Evolutionary conservation across 148 eudicot genomes (phyloP), one percentile per base, ranked within the genome.

Genomic region (Rheum nobile): DNA sequence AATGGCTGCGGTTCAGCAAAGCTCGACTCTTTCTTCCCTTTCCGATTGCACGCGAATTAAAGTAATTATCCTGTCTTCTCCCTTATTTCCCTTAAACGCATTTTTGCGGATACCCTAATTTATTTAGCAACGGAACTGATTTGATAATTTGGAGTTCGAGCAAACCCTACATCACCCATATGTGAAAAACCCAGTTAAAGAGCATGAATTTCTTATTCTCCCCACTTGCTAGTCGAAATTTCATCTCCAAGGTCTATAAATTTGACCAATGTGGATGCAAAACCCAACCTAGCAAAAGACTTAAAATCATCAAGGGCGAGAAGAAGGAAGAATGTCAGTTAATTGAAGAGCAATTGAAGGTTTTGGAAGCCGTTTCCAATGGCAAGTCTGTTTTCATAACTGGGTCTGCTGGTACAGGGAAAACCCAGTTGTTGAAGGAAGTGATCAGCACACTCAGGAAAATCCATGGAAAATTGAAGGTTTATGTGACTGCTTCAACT

Each of bases 361-460:
- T 85, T 9, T 35, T 89, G 71, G 81, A 72, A 21, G 83, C 86
- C 9, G 63, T 85, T 44, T 72, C 82, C 4, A 50, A 41, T 16
- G 79, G 84, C 8, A 63, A 85, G 28, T 89, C 91, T 42, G 88
- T 89, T 80, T 90, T 92, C 67, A 71, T 90, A 24, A 86, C 96
- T 7, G 93, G 97, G 19, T 86, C n/a, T 10, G 96, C 90, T 31
- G 91, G 96, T 11, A 90, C 90, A 8, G 93, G 97, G 0, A 92
- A n/a, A 75, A 85, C 97, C 6, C 26, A 24, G 29, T 73, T 92
- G 14, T 41, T 92, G 7, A 29, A 80, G 55, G 82, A 84, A n/a
- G 32, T 83, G 6, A 85, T 87, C 29, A 79, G 75, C 41, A 65
- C 55, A 13, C 88, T 90, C n/a, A 72, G 65, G 46, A 87, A 85